phyloP scores from a whole-genome alignment of 2,329 filamentous ascomycete species.

The Blastomyces emzantsi region DNA sequence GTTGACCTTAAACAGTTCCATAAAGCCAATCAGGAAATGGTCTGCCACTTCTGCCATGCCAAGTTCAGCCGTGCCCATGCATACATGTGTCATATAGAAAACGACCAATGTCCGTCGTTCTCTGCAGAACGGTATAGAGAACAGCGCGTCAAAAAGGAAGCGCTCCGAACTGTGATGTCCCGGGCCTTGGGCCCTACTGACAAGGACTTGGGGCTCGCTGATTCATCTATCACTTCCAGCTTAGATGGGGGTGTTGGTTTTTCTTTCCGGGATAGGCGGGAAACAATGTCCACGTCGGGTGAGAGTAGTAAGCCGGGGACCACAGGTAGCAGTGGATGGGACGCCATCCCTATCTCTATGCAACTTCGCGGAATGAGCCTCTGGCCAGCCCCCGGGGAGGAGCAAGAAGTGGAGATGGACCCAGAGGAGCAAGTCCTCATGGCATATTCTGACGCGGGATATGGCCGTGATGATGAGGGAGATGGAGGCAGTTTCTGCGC shows the following conservation, averaged over 20 bases:
- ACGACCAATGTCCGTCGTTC: slow-evolving; percentile 42
- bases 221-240: slow-evolving; percentile 14
- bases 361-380: slow-evolving; percentile 16
- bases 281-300: slow-evolving; percentile 10
- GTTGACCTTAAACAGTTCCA: slow-evolving; percentile 34
- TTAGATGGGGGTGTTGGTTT: slow-evolving; percentile 22
- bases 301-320: slow-evolving; percentile 10
- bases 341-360: background rate
- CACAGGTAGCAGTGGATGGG: slow-evolving; percentile 12
- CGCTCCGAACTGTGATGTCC: slow-evolving; percentile 32
- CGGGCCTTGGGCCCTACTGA: slow-evolving; percentile 7
- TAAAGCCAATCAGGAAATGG: slow-evolving; percentile 41
- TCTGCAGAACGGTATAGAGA: slow-evolving; percentile 36
- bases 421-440: slow-evolving; percentile 18
- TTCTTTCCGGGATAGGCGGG: slow-evolving; percentile 9
- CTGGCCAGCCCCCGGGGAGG: slow-evolving; percentile 19
- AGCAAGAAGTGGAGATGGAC: background rate
- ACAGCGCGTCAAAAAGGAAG: slow-evolving; percentile 44
- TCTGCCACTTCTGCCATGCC: slow-evolving; percentile 40
- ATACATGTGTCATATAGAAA: slow-evolving; percentile 48
- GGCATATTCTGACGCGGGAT: slow-evolving; percentile 15
- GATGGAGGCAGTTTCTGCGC: background rate
- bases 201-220: background rate
- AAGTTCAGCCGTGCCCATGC: slow-evolving; percentile 42
- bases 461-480: background rate